A percentile compares a stretch with the other conserved stretches of the same genome.
These are phyloP conservation scores for Asterochloris erici DNA, from an alignment of 139 green algal species.

Conservation along the genomic window DNA sequence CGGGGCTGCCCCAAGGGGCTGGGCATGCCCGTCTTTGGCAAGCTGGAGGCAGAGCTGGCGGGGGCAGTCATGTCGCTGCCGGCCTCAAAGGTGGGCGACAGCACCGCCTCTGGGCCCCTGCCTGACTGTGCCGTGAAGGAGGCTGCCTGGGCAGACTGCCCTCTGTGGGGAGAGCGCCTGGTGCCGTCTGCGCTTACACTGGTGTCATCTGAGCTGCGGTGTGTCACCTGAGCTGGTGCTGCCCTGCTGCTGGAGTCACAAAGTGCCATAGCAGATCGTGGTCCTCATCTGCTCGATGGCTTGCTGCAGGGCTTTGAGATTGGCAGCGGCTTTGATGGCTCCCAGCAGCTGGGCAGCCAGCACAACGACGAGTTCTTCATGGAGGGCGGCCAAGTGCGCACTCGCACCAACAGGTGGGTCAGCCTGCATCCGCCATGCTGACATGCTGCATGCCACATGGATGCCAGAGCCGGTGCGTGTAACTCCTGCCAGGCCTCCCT, in stretches of 20 bases:
- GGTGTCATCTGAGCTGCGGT: too few relatives aligned
- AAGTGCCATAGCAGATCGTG: too few relatives aligned
- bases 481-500: too few relatives aligned
- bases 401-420: conserved; percentile 78
- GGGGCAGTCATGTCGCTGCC: conserved; percentile 94
- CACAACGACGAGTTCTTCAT: conserved; percentile 99
- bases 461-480: not conserved
- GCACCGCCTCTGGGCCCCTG: not conserved
- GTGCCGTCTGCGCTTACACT: too few relatives aligned
- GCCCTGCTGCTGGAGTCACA: too few relatives aligned
- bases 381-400: conserved; percentile 72
- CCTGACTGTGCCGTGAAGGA: not conserved
- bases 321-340: conserved; percentile 87
- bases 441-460: not conserved
- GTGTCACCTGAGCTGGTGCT: too few relatives aligned
- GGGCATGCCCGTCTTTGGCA: conserved; percentile 95
- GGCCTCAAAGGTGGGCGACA: conserved; percentile 78
- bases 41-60: conserved; percentile 97
- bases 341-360: conserved; percentile 80
- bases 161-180: too few relatives aligned
- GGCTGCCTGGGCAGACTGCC: too few relatives aligned
- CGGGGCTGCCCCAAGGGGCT: conserved; percentile 81
- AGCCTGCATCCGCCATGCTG: not conserved
- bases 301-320: conserved; percentile 93
- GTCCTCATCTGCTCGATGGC: too few relatives aligned